These are phyloP conservation scores for Aspergillus vadensis DNA, from an alignment of 2,329 filamentous ascomycete genomes.

Conservation along the genomic window DNA sequence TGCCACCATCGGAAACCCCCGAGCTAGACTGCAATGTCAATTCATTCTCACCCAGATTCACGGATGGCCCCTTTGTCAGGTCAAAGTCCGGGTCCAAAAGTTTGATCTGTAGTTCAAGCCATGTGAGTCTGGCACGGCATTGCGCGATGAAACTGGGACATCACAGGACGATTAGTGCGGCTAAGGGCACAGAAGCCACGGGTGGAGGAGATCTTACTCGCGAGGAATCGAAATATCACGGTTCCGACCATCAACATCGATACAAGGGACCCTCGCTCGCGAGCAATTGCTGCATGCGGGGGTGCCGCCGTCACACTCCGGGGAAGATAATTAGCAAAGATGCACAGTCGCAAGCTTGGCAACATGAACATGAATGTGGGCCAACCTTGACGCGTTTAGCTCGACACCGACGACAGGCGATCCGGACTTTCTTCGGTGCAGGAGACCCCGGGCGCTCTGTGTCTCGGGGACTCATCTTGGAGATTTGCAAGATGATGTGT, in stretches of 20 bases:
- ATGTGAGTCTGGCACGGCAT: conserved; percentile 36
- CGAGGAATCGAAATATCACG: conserved; percentile 37
- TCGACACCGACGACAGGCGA: conserved; percentile 43
- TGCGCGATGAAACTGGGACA: conserved; percentile 21
- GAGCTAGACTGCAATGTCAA: background rate
- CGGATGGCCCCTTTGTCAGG: conserved; percentile 29
- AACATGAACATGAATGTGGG: background rate
- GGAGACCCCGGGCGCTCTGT: background rate
- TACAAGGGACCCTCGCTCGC: conserved; percentile 37
- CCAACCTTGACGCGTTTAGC: conserved; percentile 41
- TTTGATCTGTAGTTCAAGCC: conserved; percentile 38
- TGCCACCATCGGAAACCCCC: background rate
- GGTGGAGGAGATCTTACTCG: conserved; percentile 27
- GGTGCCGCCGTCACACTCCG: conserved; percentile 42
- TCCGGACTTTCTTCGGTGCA: conserved; percentile 39
- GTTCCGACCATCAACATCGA: conserved; percentile 44
- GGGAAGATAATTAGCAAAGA: background rate
- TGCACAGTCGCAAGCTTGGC: background rate
- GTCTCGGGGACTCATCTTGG: background rate
- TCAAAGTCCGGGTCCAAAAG: conserved; percentile 33
- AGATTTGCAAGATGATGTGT: background rate
- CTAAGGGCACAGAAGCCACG: background rate
- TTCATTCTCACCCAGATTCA: conserved; percentile 23
- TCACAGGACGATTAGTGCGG: background rate
- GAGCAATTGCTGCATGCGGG: conserved; percentile 44